Percentiles rank a stretch among this genome's conserved stretches.
phyloP scores from a whole-genome alignment of 306 rosid genomes.

The Begonia peltatifolia region DNA sequence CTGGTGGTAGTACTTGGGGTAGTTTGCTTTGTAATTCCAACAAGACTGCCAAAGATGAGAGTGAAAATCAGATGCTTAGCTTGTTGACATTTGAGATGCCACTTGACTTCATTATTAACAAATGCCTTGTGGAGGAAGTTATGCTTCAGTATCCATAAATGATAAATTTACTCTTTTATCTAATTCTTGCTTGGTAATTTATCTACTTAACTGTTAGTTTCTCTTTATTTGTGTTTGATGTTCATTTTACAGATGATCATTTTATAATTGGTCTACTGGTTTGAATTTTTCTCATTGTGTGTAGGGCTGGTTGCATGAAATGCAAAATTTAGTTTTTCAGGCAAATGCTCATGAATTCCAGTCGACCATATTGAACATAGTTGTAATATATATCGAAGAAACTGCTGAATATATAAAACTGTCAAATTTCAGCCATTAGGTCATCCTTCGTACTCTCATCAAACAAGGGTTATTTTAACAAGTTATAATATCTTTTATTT shows the following conservation, averaged over 20 bases:
- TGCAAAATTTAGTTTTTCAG: no score
- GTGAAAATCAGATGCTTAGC: conserved; percentile 23
- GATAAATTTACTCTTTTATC: conserved; percentile 20
- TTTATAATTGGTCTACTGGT: no score
- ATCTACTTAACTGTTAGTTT: conserved; percentile 9
- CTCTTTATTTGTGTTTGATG: conserved; percentile 10
- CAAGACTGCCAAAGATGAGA: conserved; percentile 15
- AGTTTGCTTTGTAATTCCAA: conserved; percentile 47
- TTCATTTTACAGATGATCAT: background rate
- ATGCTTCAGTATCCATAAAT: conserved; percentile 81
- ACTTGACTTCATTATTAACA: conserved; percentile 75
- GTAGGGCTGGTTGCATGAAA: no score
- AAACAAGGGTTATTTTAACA: no score
- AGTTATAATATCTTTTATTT: no score
- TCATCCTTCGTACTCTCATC: no score
- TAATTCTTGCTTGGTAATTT: conserved; percentile 7
- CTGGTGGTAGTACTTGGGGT: conserved; percentile 91
- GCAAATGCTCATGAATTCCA: no score
- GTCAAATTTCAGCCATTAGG: no score
- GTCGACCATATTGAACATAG: no score
- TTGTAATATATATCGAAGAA: no score
- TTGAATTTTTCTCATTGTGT: no score
- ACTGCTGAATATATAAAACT: no score
- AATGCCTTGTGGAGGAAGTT: conserved; percentile 84
- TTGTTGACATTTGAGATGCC: conserved; percentile 48